phyloP scores from a whole-genome alignment of 495 filamentous ascomycete species.

The Cercophora newfieldiana region DNA sequence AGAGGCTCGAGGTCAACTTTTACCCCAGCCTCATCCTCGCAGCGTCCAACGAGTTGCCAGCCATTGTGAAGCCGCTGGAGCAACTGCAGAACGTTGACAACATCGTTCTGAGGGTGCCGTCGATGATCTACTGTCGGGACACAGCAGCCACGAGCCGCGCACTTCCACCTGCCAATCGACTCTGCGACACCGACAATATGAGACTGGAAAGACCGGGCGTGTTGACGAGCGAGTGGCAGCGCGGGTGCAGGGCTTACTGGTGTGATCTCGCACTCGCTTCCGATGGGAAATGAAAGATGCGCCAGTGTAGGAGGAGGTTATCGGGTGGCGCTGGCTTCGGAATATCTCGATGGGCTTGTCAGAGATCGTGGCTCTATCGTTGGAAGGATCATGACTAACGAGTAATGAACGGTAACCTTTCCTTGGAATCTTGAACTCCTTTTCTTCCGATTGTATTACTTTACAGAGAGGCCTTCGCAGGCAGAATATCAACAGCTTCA shows the following conservation, averaged over 20 bases:
- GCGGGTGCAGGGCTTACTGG: not conserved
- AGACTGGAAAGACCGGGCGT: not conserved
- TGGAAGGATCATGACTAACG: not conserved
- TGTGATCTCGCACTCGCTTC: not conserved
- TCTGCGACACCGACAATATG: not conserved
- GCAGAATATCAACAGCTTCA: not conserved
- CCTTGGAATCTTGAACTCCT: not conserved
- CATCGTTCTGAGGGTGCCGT: conserved; percentile 9
- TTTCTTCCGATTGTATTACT: not conserved
- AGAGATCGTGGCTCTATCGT: not conserved
- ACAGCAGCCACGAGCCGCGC: not conserved
- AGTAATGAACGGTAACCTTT: not conserved
- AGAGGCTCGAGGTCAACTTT: conserved; percentile 17
- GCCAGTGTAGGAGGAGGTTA: too few relatives aligned
- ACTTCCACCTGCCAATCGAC: not conserved
- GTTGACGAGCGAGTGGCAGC: not conserved
- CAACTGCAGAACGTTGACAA: conserved; percentile 9
- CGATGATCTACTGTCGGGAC: not conserved
- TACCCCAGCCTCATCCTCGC: conserved; percentile 19
- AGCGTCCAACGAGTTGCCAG: not conserved
- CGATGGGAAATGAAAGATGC: not conserved
- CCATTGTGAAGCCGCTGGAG: conserved; percentile 14
- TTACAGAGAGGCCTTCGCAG: not conserved
- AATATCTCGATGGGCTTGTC: not conserved
- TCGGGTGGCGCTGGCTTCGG: not conserved